These are phyloP conservation scores for Aspergillus proliferans DNA, from an alignment of 2,329 filamentous ascomycete species.

Conservation along the genomic window DNA sequence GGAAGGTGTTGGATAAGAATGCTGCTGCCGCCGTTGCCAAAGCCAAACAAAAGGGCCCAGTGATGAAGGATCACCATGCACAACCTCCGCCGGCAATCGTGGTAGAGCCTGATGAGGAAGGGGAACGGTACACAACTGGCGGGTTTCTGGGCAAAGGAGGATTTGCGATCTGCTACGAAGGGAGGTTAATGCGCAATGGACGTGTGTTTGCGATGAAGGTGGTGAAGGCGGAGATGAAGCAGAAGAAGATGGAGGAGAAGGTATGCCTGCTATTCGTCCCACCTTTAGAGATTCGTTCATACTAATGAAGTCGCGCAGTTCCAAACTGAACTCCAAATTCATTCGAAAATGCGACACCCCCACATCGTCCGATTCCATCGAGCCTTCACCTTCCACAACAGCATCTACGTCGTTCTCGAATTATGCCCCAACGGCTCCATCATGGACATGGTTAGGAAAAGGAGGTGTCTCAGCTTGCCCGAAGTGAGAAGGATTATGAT, in stretches of 20 bases:
- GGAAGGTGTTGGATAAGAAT: slow-evolving; percentile 34
- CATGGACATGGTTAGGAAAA: slow-evolving; percentile 94
- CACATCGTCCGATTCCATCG: slow-evolving; percentile 95
- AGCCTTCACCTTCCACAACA: slow-evolving; percentile 82
- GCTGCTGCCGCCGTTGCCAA: slow-evolving; percentile 20
- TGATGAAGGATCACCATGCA: slow-evolving; percentile 39
- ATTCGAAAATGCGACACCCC: slow-evolving; percentile 93
- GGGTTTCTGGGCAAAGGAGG: slow-evolving; percentile 45
- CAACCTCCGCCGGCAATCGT: slow-evolving; percentile 41
- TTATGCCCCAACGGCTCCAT: slow-evolving; percentile 92
- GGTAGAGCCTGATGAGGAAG: slow-evolving; percentile 38
- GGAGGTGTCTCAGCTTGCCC: slow-evolving; percentile 83
- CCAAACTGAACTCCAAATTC: slow-evolving; percentile 84
- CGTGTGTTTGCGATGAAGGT: slow-evolving; percentile 46
- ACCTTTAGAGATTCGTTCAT: neutral
- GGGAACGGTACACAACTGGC: slow-evolving; percentile 42
- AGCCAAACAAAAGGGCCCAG: slow-evolving; percentile 23
- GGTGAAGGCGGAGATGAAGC: slow-evolving; percentile 44
- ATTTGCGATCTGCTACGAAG: slow-evolving; percentile 48
- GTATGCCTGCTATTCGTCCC: slow-evolving; percentile 19
- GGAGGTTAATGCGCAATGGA: slow-evolving; percentile 37
- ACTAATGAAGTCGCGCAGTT: slow-evolving; percentile 43
- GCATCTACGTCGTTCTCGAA: slow-evolving; percentile 90
- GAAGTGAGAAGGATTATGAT: slow-evolving; percentile 92
- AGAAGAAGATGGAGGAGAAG: slow-evolving; percentile 49